phyloP scores from a whole-genome alignment of 1,139 yeast genomes.

The Debaryomycetaceae sp. region DNA sequence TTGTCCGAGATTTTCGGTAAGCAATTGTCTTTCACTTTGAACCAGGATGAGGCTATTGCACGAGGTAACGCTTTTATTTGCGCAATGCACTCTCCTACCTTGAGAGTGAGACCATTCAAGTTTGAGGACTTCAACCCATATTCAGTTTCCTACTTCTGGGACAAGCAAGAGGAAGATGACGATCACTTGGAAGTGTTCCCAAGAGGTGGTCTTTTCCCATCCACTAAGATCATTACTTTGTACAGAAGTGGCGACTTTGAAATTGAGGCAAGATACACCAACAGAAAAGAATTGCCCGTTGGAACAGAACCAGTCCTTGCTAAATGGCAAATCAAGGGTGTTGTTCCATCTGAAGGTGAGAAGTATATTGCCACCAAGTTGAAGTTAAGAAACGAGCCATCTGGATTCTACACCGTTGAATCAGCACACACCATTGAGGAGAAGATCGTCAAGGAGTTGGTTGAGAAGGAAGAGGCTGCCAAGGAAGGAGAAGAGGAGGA shows the following conservation, averaged over 20 bases:
- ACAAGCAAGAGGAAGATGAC: constrained; percentile 85
- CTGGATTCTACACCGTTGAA: constrained; percentile 92
- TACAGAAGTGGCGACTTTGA: constrained; percentile 89
- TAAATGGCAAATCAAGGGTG: constrained; percentile 85
- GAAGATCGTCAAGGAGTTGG: constrained; percentile 76
- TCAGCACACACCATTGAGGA: constrained; percentile 95
- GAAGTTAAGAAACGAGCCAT: constrained; percentile 95
- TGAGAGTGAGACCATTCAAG: constrained; percentile 98
- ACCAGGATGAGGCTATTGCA: constrained; percentile 99
- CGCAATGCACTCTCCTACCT: constrained; percentile 98
- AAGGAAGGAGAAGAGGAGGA: constrained; percentile 38
- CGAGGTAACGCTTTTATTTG: constrained; percentile 99
- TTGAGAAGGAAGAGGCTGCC: constrained; percentile 56
- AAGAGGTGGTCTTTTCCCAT: constrained; percentile 87
- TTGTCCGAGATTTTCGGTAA: constrained; percentile 80
- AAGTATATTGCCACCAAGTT: constrained; percentile 82
- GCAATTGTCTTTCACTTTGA: constrained; percentile 88
- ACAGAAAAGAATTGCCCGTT: constrained; percentile 66
- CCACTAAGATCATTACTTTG: constrained; percentile 91
- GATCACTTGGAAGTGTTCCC: constrained; percentile 97
- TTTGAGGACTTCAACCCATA: constrained; percentile 91
- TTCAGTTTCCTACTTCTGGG: constrained; percentile 96
- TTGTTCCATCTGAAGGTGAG: constrained; percentile 72
- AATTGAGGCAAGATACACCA: constrained; percentile 82
- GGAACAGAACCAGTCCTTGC: constrained; percentile 71